Evolutionary conservation across 129 eudicot species (phyloP).

Genomic region (Ambrosia artemisiifolia): DNA sequence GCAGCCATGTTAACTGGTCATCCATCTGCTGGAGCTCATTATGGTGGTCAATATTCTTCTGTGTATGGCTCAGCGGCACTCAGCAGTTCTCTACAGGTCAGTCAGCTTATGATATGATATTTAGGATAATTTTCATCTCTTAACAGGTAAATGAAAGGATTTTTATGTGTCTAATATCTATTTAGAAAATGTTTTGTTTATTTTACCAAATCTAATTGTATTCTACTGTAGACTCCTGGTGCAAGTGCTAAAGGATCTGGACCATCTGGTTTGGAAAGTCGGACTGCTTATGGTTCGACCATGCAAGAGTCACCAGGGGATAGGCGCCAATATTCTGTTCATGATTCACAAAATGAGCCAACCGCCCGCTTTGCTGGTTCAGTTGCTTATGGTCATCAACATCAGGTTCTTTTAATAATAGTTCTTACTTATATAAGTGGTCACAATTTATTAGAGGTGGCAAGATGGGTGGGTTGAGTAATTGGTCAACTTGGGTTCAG

Average conservation of each 20-base stretch:
- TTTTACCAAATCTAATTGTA: not conserved
- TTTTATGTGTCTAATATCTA: not conserved
- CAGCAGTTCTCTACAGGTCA: conserved; percentile 67
- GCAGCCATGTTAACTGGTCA: conserved; percentile 59
- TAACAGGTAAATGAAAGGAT: not conserved
- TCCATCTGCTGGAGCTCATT: conserved; percentile 52
- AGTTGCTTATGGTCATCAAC: conserved; percentile 56
- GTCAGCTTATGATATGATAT: conserved; percentile 1
- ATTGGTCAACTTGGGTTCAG: not conserved
- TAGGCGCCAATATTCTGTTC: conserved; percentile 53
- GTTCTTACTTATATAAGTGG: not conserved
- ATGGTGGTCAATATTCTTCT: conserved; percentile 79
- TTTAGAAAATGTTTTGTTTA: too few species aligned
- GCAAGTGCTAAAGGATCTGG: conserved; percentile 61
- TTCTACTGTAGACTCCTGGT: conserved; percentile 46
- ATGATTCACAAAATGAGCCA: conserved; percentile 61
- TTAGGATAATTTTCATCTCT: too few species aligned
- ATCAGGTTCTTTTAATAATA: conserved; percentile 48
- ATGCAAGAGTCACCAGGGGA: conserved; percentile 63
- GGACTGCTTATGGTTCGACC: conserved; percentile 51
- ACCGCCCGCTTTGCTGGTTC: conserved; percentile 59
- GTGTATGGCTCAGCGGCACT: conserved; percentile 61
- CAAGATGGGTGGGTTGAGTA: conserved; percentile 5
- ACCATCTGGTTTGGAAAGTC: conserved; percentile 60
- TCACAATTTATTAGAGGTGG: not conserved